Evolutionary conservation across 1,284 basidiomycete genomes (phyloP), one percentile per base, ranked within the genome.

Genomic region (Phylloporus gajari): DNA sequence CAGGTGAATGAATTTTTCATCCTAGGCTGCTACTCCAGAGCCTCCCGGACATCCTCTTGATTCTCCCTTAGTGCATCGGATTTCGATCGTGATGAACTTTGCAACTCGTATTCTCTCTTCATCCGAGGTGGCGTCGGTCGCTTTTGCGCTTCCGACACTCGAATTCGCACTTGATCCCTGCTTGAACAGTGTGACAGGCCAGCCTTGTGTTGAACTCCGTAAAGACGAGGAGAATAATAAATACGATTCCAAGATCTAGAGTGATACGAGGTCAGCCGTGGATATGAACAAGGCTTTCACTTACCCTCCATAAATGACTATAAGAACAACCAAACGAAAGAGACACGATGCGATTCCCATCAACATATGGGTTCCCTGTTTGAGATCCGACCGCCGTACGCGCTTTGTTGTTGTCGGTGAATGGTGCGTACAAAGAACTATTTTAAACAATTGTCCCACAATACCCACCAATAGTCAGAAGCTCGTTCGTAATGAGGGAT

Each of bases 241-340:
- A 91, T 0, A 79, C 88, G 67, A 92, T 88, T 53, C 90, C 91
- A 72, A 88, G 85, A 78, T 91, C 89, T 88, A 60, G 42, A 67
- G 51, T 23, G 9, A 58, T 13, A 56, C 17, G 30, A 17, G 53
- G 61, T 79, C 7, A 58, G 68, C 58, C 8, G 13, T 40, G 2
- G 79, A 76, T 58, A 19, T 30, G 15, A 53, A 66, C 44, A 51
- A 42, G 69, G 60, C 44, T 7, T 19, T n/a, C 12, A 86, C 89
- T 72, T 74, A 92, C 91, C 81, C 87, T 86, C 94, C 94, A 96
- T 13, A 92, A 80, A 78, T 95, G 84, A 35, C 80, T 81, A 71
- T 88, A 88, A 27, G 83, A 78, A 82, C 95, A 97, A 0, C 84
- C 85, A 80, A 88, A 97, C 0, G 91, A 89, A 1, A 90, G 79